A percentile compares a stretch with the other conserved stretches of the same genome.
Evolutionary conservation across 306 rosid genomes (phyloP).

Genomic region (Echinosophora koreensis): DNA sequence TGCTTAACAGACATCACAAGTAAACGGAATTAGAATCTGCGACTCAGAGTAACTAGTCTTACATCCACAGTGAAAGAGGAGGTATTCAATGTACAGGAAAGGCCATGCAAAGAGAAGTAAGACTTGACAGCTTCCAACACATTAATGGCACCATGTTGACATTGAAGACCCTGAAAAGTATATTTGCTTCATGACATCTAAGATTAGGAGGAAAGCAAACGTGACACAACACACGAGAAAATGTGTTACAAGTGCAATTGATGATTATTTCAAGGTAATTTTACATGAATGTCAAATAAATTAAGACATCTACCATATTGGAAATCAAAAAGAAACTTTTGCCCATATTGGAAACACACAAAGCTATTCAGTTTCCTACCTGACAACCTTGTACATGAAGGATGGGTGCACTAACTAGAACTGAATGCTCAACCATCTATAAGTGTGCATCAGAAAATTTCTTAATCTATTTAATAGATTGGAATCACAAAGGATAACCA

Average conservation of each 20-base stretch:
- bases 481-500: background rate
- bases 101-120: slow-evolving; percentile 60
- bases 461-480: background rate
- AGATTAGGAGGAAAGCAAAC: slow-evolving; percentile 37
- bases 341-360: background rate
- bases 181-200: slow-evolving; percentile 30
- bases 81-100: slow-evolving; percentile 68
- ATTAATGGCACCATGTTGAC: slow-evolving; percentile 72
- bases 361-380: slow-evolving; percentile 31
- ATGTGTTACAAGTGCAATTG: slow-evolving; percentile 6
- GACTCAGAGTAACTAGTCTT: slow-evolving; percentile 47
- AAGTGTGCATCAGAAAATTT: background rate
- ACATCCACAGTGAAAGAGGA: slow-evolving; percentile 81
- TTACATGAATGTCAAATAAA: slow-evolving; percentile 7
- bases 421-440: slow-evolving; percentile 16
- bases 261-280: slow-evolving; percentile 27
- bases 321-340: slow-evolving; percentile 14
- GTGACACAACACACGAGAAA: background rate
- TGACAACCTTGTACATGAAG: background rate
- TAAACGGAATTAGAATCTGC: slow-evolving; percentile 24
- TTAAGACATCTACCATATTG: background rate
- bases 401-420: slow-evolving; percentile 22
- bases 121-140: slow-evolving; percentile 72
- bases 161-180: slow-evolving; percentile 66
- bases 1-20: slow-evolving; percentile 17